Evolutionary conservation across 805 yeast genomes (phyloP), one percentile per base, ranked within the genome.

Genomic region (Metschnikowia sp.): DNA sequence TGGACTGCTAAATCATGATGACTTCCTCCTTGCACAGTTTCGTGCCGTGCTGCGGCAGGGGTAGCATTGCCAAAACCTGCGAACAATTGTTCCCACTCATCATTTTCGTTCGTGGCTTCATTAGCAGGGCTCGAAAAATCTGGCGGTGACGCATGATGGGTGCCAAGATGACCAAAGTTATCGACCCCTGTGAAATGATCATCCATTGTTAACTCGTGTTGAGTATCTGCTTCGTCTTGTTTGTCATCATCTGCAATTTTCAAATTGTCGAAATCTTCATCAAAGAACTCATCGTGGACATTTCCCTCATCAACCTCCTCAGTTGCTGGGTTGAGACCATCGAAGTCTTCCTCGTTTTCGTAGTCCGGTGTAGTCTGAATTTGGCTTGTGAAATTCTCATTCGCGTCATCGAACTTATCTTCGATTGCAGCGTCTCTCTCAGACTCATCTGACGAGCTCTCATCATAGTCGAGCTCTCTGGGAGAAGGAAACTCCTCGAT

Each of bases 41-140:
- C 32, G 5, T 26, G 35, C 35, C n/a, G n/a, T n/a, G 33, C 40
- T 8, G 36, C 29, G 10, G 28, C 40, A 5, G 56, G 47, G 8
- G 50, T 49, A 4, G 61, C 59, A 51, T 84, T 85, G 13, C 92
- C 91, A 62, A 88, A 86, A 0, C 95, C 96, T 3, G 95, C 92
- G 70, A 90, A 90, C 26, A 90, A 77, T 68, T 88, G 91, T 60
- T 90, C 96, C 97, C 97, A 90, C 64, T 90, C 97, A 59, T 88
- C 96, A 44, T 74, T 77, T 30, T 69, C 49, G 59, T 66, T 50
- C 12, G 57, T 47, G 4, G 51, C 46, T 9, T 40, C 47, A 1
- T 36, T 34, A 7, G 50, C 44, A 3, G 47, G 36, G 6, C 38
- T 31, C 12, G 47, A 26, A 19, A 52, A 50, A 22, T 50, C 50